Base-by-base conservation (phyloP, 441 rosid genomes). In the Manihot esculenta region DNA sequence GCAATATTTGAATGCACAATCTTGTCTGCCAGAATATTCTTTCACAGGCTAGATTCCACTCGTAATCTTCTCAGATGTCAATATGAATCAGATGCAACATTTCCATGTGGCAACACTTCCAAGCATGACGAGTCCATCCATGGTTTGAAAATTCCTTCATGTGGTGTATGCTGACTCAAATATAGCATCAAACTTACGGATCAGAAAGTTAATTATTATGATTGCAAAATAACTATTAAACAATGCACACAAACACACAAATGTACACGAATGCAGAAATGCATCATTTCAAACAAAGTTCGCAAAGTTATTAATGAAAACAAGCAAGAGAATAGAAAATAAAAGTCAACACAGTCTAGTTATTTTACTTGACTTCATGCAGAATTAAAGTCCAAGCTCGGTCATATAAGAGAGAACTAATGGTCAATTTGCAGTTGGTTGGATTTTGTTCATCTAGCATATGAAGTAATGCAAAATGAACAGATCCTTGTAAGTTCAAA, bases 81-180 rank as follows among this genome's bases (percentile, higher is more conserved):
- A 23, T 14, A 12, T 8, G 17, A 9, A n/a, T 20, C 35, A 35
- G 35, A 45, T 59, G 24, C 4, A 26, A 54, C 27, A 45, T 10
- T 20, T 48, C 10, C 45, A 17, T 23, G 8, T 24, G 69, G 80
- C 66, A 48, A 42, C 60, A 76, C 76, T 64, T 53, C 35, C 65
- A 88, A 44, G 61, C 71, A 80, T 35, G 62, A 45, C n/a, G 78
- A 68, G 55, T 85, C 75, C 58, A 59, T 3, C 93, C 91, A 86
- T n/a, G 91, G 93, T 69, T 63, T 64, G 71, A 85, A 88, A 45
- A 80, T 67, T 59, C 79, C 86, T 47, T 79, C 81, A 68, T 73
- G 81, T 26, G 72, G 70, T 58, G 69, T 42, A 70, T 79, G 77
- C 91, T 85, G 79, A 42, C 53, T 17, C 51, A 66, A 47, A 33